Evolutionary conservation across 805 yeast species (phyloP).

Genomic region (Candida coleopterorum): DNA sequence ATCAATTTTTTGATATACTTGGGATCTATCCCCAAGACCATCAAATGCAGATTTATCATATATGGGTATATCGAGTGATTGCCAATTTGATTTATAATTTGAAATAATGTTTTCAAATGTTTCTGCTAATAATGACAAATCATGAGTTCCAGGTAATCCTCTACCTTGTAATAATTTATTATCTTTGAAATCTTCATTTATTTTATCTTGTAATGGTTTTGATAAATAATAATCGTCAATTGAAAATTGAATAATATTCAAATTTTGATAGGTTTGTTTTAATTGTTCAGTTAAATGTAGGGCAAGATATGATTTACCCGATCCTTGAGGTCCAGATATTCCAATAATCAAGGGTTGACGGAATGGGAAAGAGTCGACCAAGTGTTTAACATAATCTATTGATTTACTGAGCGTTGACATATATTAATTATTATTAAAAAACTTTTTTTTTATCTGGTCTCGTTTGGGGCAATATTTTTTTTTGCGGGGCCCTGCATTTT

Average conservation of each 20-base stretch:
- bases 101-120: conserved; percentile 31
- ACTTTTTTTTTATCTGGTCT: too few species aligned
- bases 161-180: conserved; percentile 68
- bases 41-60: conserved; percentile 71
- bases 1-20: conserved; percentile 35
- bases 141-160: conserved; percentile 95
- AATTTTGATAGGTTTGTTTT: conserved; percentile 25
- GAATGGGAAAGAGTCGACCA: not conserved
- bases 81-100: conserved; percentile 2
- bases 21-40: conserved; percentile 79
- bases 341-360: conserved; percentile 47
- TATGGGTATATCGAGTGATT: conserved; percentile 42
- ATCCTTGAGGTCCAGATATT: conserved; percentile 73
- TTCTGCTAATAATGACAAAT: conserved; percentile 41
- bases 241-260: conserved; percentile 50
- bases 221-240: conserved; percentile 85
- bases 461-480: too few species aligned
- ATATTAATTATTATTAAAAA: too few species aligned
- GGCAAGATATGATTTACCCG: conserved; percentile 65
- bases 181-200: conserved; percentile 36
- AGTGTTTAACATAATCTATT: conserved; percentile 23
- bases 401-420: conserved; percentile 7
- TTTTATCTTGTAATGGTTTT: conserved; percentile 49
- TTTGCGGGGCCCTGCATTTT: too few species aligned
- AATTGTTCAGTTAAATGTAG: conserved; percentile 33